These are phyloP conservation scores for Colletotrichum gloeosporioides DNA, from an alignment of 2,329 filamentous ascomycete species.

Conservation along the genomic window DNA sequence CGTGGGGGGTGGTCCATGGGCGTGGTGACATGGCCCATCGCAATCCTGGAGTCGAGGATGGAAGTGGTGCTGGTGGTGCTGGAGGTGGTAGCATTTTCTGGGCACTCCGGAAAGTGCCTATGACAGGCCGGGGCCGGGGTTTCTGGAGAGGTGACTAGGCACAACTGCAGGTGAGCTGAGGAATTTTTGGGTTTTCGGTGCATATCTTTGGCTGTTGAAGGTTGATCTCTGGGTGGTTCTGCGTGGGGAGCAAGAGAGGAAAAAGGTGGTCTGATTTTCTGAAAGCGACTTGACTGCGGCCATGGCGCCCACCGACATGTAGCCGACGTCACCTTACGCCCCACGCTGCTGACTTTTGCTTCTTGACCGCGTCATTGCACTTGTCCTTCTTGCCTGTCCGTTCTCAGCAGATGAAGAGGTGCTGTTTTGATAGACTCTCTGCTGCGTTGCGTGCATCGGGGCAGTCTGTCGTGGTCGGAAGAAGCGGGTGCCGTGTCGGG, in stretches of 20 bases:
- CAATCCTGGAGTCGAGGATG: background rate
- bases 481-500: background rate
- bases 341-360: background rate
- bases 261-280: slow-evolving; percentile 20
- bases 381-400: background rate
- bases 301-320: background rate
- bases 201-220: background rate
- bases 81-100: background rate
- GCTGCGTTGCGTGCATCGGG: background rate
- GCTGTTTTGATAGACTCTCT: background rate
- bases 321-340: slow-evolving; percentile 10
- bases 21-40: background rate
- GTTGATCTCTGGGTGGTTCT: slow-evolving; percentile 3
- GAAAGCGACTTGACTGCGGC: slow-evolving; percentile 3
- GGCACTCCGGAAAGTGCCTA: background rate
- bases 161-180: slow-evolving; percentile 16
- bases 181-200: slow-evolving; percentile 4
- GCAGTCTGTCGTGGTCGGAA: background rate
- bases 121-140: background rate
- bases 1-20: background rate
- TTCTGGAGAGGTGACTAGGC: background rate
- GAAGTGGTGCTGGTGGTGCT: background rate
- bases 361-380: background rate
- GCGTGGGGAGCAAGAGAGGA: slow-evolving; percentile 3
- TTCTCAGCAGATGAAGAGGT: background rate